Conservation (phyloP, 106 monocot species). For the Chionographis japonica region DNA sequence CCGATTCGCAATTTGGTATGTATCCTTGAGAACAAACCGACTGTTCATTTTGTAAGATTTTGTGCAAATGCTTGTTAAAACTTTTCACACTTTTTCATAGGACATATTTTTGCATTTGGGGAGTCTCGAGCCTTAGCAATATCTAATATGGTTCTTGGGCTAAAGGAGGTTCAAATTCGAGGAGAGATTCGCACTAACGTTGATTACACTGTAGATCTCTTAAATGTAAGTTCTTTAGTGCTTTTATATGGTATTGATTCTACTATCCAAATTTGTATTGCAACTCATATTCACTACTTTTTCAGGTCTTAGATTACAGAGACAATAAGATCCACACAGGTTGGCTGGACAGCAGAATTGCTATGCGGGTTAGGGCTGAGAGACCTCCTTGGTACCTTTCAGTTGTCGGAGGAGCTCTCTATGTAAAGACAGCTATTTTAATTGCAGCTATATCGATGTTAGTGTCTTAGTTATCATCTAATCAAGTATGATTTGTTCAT, state of each 20-base stretch:
- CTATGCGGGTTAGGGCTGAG: conserved; percentile 99
- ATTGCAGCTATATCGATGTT: neutral
- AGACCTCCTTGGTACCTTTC: conserved; percentile 98
- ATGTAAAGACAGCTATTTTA: conserved; percentile 47
- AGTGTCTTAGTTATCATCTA: neutral
- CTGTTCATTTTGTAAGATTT: conserved; percentile 4
- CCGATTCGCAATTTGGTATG: conserved; percentile 99
- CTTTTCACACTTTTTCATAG: conserved; percentile 25
- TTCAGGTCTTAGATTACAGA: conserved; percentile 82
- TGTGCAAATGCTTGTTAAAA: conserved; percentile 3
- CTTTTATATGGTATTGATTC: neutral
- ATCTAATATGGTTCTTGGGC: conserved; percentile 97
- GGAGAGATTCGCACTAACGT: conserved; percentile 98
- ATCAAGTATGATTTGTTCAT: neutral
- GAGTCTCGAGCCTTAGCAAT: conserved; percentile 93
- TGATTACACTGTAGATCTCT: conserved; percentile 94
- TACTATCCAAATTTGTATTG: neutral
- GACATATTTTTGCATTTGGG: conserved; percentile 99
- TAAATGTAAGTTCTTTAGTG: conserved; percentile 60
- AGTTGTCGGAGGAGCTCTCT: conserved; percentile 97
- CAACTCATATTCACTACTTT: conserved; percentile 7
- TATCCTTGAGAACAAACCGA: neutral
- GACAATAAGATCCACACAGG: conserved; percentile 99
- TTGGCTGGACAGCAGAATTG: conserved; percentile 96
- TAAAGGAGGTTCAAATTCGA: conserved; percentile 93